Conservation (phyloP, 768 basidiomycete species). For the Mycena rebaudengoi region DNA sequence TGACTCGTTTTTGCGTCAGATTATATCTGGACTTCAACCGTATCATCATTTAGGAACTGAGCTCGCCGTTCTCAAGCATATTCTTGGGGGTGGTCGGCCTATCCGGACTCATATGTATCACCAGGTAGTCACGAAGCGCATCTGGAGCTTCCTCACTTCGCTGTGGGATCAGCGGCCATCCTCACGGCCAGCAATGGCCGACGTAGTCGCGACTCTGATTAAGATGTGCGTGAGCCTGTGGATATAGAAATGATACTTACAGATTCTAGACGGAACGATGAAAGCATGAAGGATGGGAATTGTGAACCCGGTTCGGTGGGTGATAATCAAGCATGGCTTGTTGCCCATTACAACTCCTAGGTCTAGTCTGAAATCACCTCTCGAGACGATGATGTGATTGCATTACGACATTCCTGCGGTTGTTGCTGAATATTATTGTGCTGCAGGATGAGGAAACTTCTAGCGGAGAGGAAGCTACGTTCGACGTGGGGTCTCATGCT, state of each 20-base stretch:
- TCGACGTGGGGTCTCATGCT: not conserved
- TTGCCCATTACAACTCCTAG: not conserved
- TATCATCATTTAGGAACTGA: slow-evolving; percentile 15
- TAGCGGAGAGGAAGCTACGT: not conserved
- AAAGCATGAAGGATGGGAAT: not conserved
- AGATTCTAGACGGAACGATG: not conserved
- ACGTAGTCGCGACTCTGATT: not conserved
- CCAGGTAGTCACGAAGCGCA: not conserved
- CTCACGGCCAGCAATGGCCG: not conserved
- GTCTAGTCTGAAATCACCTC: not conserved
- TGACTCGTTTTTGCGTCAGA: not conserved
- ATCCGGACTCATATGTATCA: not conserved
- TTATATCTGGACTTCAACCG: slow-evolving; percentile 15
- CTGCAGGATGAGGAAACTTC: not conserved
- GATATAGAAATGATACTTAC: not conserved
- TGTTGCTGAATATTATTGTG: not conserved
- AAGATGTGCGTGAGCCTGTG: not conserved
- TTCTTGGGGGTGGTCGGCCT: slow-evolving; percentile 12
- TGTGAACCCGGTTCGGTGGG: not conserved
- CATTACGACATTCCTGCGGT: not conserved
- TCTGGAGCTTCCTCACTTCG: slow-evolving; percentile 4
- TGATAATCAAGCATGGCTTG: not conserved
- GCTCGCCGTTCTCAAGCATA: slow-evolving; percentile 7
- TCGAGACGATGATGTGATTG: not conserved
- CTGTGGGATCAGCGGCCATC: slow-evolving; percentile 2